Base-by-base conservation (phyloP, 1,139 yeast genomes). In the Eremothecium cymbalariae region DNA sequence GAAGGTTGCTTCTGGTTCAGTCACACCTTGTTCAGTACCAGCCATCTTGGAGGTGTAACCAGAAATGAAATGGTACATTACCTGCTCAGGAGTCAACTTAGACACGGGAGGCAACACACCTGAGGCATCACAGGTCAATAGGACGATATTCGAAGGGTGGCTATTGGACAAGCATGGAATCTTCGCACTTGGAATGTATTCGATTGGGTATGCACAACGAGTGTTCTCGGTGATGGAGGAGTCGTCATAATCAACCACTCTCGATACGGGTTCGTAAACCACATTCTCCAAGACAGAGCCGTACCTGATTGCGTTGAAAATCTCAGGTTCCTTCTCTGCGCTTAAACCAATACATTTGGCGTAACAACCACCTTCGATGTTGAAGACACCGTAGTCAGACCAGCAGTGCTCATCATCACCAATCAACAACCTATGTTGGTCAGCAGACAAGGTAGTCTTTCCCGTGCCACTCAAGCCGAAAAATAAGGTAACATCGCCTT, bases 381-480 rank as follows among this genome's bases (percentile, higher is more conserved):
- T 90, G 78, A 90, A 90, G 43, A 90, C 96, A 68, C 98, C 98
- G 50, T 82, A 70, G 64, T 90, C 95, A 22, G 96, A 83, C 98
- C 98, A 90, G 70, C 97, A 90, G 70, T 90, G 98, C 69, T 90
- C 98, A 61, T 90, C 98, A 61, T 90, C 98, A 64, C 98, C 98
- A 59, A 90, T 90, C 63, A 90, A 75, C 62, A 75, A 67, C 66
- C 98, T 82, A 67, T 83, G 72, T 44, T 96, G 95, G 62, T 90
- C 98, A 40, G 97, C 97, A 51, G 95, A 83, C 50, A 90, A 70
- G 18, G 98, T 90, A 49, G 98, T 90, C 72, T 90, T 90, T 65
- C 98, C 98, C 35, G 98, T 90, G 63, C 98, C 98, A 33, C 95
- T 82, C 47, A 90, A 72, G 59, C 98, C 98, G 57, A 90, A 90